Conservation (phyloP, 805 yeast species). For the Pichia sporocuriosa region DNA sequence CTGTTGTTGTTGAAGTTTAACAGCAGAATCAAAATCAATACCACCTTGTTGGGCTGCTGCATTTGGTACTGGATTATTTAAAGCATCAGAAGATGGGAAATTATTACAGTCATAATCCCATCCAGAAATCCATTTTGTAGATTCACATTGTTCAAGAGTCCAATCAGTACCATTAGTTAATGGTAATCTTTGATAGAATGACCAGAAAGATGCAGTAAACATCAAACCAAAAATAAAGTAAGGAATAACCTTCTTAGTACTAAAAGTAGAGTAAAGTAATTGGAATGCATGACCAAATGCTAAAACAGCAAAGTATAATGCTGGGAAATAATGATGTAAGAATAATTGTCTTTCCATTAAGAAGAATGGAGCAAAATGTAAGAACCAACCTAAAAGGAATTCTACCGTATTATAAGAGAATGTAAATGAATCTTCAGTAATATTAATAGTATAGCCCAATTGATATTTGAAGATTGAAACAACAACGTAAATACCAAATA, state of each 20-base stretch:
- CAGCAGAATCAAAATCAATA: slow-evolving; percentile 17
- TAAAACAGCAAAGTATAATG: slow-evolving; percentile 64
- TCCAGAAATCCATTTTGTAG: slow-evolving; percentile 47
- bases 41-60: slow-evolving; percentile 10
- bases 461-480: slow-evolving; percentile 58
- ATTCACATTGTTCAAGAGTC: slow-evolving; percentile 63
- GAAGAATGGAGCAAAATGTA: slow-evolving; percentile 70
- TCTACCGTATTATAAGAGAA: slow-evolving; percentile 58
- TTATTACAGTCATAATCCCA: slow-evolving; percentile 89
- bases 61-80: slow-evolving; percentile 6
- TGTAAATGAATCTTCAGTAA: slow-evolving; percentile 50
- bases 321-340: slow-evolving; percentile 90
- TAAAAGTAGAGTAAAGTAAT: slow-evolving; percentile 25
- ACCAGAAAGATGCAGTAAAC: slow-evolving; percentile 41
- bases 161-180: slow-evolving; percentile 73
- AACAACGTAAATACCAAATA: slow-evolving; percentile 43
- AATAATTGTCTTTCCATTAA: slow-evolving; percentile 91
- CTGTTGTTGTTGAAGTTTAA: slow-evolving; percentile 9
- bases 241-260: slow-evolving; percentile 37
- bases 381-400: slow-evolving; percentile 60
- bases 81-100: slow-evolving; percentile 32
- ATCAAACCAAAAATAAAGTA: slow-evolving; percentile 42
- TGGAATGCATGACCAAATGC: slow-evolving; percentile 31
- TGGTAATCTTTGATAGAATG: slow-evolving; percentile 61
- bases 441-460: slow-evolving; percentile 38